Conservation (phyloP, 1,284 basidiomycete species). For the Agroathelia rolfsii region DNA sequence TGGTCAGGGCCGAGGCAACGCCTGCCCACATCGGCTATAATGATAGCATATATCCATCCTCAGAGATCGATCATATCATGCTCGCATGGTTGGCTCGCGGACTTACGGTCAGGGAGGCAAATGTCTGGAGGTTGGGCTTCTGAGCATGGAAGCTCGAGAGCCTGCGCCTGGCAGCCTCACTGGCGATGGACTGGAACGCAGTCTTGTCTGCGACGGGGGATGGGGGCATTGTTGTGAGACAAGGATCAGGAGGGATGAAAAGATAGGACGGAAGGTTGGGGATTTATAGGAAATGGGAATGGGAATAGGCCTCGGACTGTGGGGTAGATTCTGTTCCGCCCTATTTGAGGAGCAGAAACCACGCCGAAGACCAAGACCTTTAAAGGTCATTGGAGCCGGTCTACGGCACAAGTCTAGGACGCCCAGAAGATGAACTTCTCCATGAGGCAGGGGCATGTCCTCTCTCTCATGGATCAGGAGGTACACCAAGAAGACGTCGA, state of each 20-base stretch:
- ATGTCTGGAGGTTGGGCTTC: slow-evolving; percentile 43
- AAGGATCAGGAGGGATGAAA: not conserved
- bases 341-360: too few species aligned
- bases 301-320: too few species aligned
- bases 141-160: slow-evolving; percentile 44
- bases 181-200: slow-evolving; percentile 51
- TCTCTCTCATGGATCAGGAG: too few species aligned
- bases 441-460: too few species aligned
- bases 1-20: slow-evolving; percentile 49
- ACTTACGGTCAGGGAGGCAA: slow-evolving; percentile 57
- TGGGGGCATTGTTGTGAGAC: slow-evolving; percentile 6
- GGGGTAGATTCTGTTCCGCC: too few species aligned
- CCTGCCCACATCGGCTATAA: slow-evolving; percentile 76
- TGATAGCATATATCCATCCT: slow-evolving; percentile 25
- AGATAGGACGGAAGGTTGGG: not conserved
- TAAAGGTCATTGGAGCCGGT: too few species aligned
- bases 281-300: too few species aligned
- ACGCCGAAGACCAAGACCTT: too few species aligned
- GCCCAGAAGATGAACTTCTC: too few species aligned
- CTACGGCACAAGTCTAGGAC: too few species aligned
- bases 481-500: too few species aligned
- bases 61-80: slow-evolving; percentile 12
- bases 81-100: slow-evolving; percentile 12
- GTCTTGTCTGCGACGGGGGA: slow-evolving; percentile 12
- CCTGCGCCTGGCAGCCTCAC: slow-evolving; percentile 52